Percentiles rank a stretch among this genome's conserved stretches.
phyloP scores from a whole-genome alignment of 169 alveolate genomes.

The Plasmodium fragile region DNA sequence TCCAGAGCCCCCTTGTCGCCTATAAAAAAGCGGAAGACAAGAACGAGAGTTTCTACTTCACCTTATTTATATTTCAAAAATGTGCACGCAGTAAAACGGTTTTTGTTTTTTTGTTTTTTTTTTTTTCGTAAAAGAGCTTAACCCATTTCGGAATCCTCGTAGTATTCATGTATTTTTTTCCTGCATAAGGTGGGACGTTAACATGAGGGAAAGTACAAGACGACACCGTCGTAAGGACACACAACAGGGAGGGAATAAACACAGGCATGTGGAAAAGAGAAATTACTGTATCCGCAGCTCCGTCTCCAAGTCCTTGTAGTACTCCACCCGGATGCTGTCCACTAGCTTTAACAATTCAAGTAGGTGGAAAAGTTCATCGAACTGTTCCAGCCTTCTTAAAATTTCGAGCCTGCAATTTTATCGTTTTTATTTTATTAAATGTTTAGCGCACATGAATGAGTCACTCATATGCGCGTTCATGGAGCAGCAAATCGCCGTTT shows the following conservation, averaged over 20 bases:
- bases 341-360: conserved; percentile 41
- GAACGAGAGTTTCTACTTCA: background rate
- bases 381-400: conserved; percentile 47
- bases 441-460: background rate
- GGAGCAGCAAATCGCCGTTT: background rate
- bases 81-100: background rate
- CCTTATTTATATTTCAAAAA: background rate
- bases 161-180: conserved; percentile 47
- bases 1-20: conserved; percentile 13
- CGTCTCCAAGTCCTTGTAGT: conserved; percentile 44
- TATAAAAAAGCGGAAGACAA: conserved; percentile 1
- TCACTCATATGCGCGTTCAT: background rate
- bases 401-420: conserved; percentile 49
- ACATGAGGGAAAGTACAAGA: background rate
- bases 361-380: conserved; percentile 29
- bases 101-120: background rate
- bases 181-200: conserved; percentile 3
- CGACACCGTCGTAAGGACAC: background rate
- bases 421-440: background rate
- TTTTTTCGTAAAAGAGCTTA: background rate
- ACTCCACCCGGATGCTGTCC: conserved; percentile 29
- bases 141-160: conserved; percentile 41
- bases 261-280: background rate
- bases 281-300: conserved; percentile 56
- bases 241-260: background rate